phyloP scores from a whole-genome alignment of 2,329 filamentous ascomycete species.

The Cladosporium sp. region DNA sequence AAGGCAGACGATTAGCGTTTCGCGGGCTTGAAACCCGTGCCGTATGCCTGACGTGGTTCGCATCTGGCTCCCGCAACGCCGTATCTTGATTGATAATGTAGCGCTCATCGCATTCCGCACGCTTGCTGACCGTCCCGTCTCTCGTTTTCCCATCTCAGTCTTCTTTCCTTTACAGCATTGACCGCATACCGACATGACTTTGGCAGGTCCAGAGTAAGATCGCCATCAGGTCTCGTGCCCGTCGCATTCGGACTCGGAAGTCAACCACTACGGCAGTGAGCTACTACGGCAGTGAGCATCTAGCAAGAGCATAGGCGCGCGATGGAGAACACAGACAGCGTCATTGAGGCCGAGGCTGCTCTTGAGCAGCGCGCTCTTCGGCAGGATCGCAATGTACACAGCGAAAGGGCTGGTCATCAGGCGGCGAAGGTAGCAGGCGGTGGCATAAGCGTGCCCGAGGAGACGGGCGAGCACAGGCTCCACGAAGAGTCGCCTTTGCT shows the following conservation, averaged over 20 bases:
- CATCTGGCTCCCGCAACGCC: not conserved
- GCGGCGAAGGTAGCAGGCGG: slow-evolving; percentile 20
- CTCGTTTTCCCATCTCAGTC: not conserved
- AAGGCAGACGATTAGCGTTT: not conserved
- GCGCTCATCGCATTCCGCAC: not conserved
- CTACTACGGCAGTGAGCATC: not conserved
- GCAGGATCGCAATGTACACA: slow-evolving; percentile 14
- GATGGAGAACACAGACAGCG: slow-evolving; percentile 29
- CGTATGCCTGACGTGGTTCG: slow-evolving; percentile 5
- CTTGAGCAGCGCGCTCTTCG: slow-evolving; percentile 20
- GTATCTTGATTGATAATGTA: slow-evolving; percentile 10
- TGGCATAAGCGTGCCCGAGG: slow-evolving; percentile 15
- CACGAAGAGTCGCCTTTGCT: slow-evolving; percentile 24
- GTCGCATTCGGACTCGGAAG: not conserved
- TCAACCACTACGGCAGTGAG: not conserved
- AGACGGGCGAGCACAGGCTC: slow-evolving; percentile 13
- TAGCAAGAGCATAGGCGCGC: not conserved
- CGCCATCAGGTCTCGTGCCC: not conserved
- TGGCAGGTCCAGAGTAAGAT: not conserved
- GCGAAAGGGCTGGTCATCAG: slow-evolving; percentile 15
- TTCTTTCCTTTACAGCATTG: not conserved
- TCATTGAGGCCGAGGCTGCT: slow-evolving; percentile 28
- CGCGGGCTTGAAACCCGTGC: not conserved
- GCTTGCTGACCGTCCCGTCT: not conserved
- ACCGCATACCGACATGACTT: not conserved